Evolutionary conservation across 345 rosid species (phyloP).

Genomic region (Lepidium africanum): DNA sequence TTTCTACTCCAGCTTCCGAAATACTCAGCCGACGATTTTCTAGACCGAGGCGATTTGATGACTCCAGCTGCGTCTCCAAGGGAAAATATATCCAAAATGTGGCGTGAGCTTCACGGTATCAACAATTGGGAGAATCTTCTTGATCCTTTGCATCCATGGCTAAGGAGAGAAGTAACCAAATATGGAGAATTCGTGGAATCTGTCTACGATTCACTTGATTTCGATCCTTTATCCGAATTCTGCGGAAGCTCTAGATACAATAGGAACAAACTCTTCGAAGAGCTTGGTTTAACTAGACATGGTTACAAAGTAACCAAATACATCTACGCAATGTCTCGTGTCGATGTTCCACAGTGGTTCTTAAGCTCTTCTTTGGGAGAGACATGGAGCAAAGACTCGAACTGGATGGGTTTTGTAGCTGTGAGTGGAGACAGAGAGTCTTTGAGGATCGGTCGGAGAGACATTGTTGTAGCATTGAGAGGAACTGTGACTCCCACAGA

Average conservation of each 20-base stretch:
- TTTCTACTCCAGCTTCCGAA: constrained; percentile 36
- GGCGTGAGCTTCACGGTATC: constrained; percentile 45
- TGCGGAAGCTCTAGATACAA: constrained; percentile 62
- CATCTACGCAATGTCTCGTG: constrained; percentile 61
- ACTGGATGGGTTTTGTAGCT: constrained; percentile 63
- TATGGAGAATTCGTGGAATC: constrained; percentile 55
- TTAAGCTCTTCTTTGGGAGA: constrained; percentile 32
- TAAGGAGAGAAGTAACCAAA: constrained; percentile 47
- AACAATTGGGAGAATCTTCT: constrained; percentile 44
- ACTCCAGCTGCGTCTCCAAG: constrained; percentile 55
- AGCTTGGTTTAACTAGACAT: constrained; percentile 38
- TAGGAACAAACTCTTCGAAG: constrained; percentile 40
- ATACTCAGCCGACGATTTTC: constrained; percentile 38
- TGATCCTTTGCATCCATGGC: constrained; percentile 48
- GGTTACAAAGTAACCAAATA: constrained; percentile 50
- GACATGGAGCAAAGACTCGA: constrained; percentile 72
- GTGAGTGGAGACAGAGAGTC: constrained; percentile 44
- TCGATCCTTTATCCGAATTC: constrained; percentile 49
- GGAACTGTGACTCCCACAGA: constrained; percentile 64
- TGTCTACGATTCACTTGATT: constrained; percentile 56
- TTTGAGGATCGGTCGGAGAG: constrained; percentile 42
- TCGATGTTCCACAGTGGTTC: constrained; percentile 55
- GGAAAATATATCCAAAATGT: constrained; percentile 36
- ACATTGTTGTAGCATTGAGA: constrained; percentile 60
- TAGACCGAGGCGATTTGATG: constrained; percentile 50